Evolutionary conservation across 2,329 filamentous ascomycete species (phyloP).

Genomic region (Penicillium sp.): DNA sequence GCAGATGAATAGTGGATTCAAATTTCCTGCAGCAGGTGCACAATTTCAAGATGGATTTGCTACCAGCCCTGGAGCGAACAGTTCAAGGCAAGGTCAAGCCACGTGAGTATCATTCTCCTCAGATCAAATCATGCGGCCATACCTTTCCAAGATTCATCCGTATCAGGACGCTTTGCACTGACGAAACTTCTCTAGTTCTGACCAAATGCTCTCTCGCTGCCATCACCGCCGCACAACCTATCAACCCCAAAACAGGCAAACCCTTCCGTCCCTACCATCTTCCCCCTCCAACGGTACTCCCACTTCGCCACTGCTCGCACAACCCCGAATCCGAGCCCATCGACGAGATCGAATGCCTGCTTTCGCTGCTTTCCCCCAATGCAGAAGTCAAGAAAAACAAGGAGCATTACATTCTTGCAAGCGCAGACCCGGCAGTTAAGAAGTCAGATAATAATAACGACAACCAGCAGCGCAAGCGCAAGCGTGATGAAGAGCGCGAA

Average conservation of each 20-base stretch:
- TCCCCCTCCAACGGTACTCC: conserved; percentile 47
- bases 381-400: conserved; percentile 47
- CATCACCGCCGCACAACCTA: conserved; percentile 43
- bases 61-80: conserved; percentile 74
- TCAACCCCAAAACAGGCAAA: conserved; percentile 41
- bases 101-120: conserved; percentile 52
- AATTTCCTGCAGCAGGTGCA: conserved; percentile 80
- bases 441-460: conserved; percentile 23
- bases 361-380: conserved; percentile 46
- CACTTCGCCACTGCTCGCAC: conserved; percentile 51
- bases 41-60: conserved; percentile 86
- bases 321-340: conserved; percentile 45
- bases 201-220: conserved; percentile 63
- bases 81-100: conserved; percentile 84
- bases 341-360: conserved; percentile 47
- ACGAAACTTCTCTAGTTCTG: conserved; percentile 61
- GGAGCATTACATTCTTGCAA: conserved; percentile 51
- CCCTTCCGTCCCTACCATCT: conserved; percentile 45
- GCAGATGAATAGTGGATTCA: conserved; percentile 65
- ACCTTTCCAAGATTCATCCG: background rate
- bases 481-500: conserved; percentile 30
- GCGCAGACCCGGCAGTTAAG: conserved; percentile 38
- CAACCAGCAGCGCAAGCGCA: conserved; percentile 37
- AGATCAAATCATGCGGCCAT: background rate
- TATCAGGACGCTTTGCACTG: conserved; percentile 3